phyloP scores from a whole-genome alignment of 1,284 basidiomycete species.

The Wolfiporia cocos region DNA sequence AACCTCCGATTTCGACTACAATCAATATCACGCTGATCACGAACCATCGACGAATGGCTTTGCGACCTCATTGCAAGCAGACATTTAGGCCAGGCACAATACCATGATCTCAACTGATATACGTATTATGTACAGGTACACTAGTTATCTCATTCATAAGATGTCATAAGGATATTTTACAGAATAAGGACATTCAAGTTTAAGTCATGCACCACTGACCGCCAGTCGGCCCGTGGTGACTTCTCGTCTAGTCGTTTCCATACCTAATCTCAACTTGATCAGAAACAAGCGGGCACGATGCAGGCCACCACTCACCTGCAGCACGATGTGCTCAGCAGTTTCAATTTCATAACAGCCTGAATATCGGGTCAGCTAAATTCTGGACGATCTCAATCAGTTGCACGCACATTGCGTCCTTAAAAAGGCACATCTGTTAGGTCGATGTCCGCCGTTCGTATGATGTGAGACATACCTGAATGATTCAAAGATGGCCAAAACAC shows the following conservation, averaged over 20 bases:
- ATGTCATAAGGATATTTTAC: too few relatives aligned
- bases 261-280: slow-evolving; percentile 21
- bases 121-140: too few relatives aligned
- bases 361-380: too few relatives aligned
- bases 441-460: slow-evolving; percentile 2
- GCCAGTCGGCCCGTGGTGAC: slow-evolving; percentile 30
- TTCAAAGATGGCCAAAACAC: slow-evolving; percentile 36
- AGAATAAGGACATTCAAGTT: slow-evolving; percentile 27
- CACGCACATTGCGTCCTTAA: slow-evolving; percentile 21
- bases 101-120: too few relatives aligned
- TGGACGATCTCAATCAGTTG: slow-evolving; percentile 10
- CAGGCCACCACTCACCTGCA: slow-evolving; percentile 29
- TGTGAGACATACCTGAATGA: slow-evolving; percentile 33
- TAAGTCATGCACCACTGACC: slow-evolving; percentile 35
- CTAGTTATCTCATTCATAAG: too few relatives aligned
- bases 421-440: slow-evolving; percentile 7
- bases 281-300: slow-evolving; percentile 13
- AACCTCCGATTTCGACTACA: too few relatives aligned
- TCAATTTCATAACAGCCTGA: slow-evolving; percentile 42
- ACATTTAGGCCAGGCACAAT: too few relatives aligned
- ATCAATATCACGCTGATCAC: too few relatives aligned
- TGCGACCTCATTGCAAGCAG: too few relatives aligned
- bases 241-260: slow-evolving; percentile 34
- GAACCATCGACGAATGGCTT: too few relatives aligned
- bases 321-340: slow-evolving; percentile 39